These are phyloP conservation scores for Ilex paraguariensis DNA, from an alignment of 305 asterid genomes.

Conservation along the genomic window DNA sequence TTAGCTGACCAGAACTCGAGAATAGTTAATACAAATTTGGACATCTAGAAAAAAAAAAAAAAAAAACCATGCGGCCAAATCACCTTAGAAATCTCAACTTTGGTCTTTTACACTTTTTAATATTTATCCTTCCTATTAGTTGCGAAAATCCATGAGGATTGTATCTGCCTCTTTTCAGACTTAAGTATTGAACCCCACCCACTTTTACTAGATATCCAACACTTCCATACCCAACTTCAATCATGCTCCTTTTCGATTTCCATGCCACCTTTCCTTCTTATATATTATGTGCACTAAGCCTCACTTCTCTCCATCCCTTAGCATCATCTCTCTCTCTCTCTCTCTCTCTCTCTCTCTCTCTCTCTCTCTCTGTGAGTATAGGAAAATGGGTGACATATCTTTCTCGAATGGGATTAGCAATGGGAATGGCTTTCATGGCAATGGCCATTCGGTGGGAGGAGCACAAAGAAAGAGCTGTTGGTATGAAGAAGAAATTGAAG, in stretches of 20 bases:
- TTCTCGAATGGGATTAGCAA: conserved; percentile 33
- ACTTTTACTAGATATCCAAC: conserved; percentile 6
- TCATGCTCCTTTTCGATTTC: conserved; percentile 24
- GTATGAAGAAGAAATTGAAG: conserved; percentile 97
- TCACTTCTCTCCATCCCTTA: conserved; percentile 19
- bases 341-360: background rate
- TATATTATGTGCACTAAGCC: conserved; percentile 18
- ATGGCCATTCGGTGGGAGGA: conserved; percentile 27
- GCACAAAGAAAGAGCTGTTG: conserved; percentile 83
- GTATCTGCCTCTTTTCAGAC: conserved; percentile 8
- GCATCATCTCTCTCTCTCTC: conserved; percentile 1
- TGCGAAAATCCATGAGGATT: conserved; percentile 56
- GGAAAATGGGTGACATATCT: conserved; percentile 69
- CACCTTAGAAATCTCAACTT: background rate
- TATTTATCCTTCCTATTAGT: background rate
- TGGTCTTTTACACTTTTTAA: background rate
- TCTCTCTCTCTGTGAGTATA: background rate
- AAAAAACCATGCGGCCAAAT: background rate
- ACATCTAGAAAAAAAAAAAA: no score
- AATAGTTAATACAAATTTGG: no score
- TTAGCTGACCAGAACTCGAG: no score
- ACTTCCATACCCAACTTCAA: conserved; percentile 19
- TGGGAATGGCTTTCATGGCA: conserved; percentile 32
- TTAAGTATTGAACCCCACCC: conserved; percentile 12
- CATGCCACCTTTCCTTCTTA: conserved; percentile 19